These are phyloP conservation scores for Populus tremula DNA, from an alignment of 345 rosid species.

Conservation along the genomic window DNA sequence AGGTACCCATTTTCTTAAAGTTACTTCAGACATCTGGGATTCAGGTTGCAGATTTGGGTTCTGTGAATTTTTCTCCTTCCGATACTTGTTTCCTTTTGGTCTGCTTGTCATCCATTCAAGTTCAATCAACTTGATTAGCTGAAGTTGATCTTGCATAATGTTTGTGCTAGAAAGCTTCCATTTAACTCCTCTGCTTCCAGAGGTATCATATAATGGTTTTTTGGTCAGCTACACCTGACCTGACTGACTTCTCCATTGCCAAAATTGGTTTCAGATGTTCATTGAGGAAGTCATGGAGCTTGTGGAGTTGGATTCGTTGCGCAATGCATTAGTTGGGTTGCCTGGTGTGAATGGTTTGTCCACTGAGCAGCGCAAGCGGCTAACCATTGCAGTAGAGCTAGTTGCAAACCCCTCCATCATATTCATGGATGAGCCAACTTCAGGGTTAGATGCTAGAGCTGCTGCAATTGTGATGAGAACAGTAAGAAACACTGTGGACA, in stretches of 20 bases:
- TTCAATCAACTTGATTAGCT: not conserved
- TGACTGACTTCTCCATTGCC: not conserved
- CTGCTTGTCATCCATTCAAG: not conserved
- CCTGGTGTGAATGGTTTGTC: constrained; percentile 87
- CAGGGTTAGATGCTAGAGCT: constrained; percentile 93
- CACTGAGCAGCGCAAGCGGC: constrained; percentile 82
- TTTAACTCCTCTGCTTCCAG: too few species aligned
- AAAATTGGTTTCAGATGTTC: constrained; percentile 22
- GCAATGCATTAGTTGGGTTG: constrained; percentile 75
- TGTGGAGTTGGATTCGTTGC: constrained; percentile 60
- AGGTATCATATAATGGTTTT: not conserved
- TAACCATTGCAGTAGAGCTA: constrained; percentile 87
- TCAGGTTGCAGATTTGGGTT: not conserved
- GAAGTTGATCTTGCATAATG: not conserved
- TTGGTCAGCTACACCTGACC: not conserved
- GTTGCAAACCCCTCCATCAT: constrained; percentile 92
- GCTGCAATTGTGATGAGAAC: constrained; percentile 95
- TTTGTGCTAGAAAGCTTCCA: not conserved
- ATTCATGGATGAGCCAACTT: constrained; percentile 96
- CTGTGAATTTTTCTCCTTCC: not conserved
- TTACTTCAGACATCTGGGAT: not conserved
- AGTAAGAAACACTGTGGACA: constrained; percentile 87
- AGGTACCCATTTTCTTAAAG: not conserved
- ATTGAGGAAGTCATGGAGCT: constrained; percentile 86
- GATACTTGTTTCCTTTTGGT: not conserved